Evolutionary conservation across 192 early-diverging fungal species (phyloP).

Genomic region (Umbelopsis sp.): DNA sequence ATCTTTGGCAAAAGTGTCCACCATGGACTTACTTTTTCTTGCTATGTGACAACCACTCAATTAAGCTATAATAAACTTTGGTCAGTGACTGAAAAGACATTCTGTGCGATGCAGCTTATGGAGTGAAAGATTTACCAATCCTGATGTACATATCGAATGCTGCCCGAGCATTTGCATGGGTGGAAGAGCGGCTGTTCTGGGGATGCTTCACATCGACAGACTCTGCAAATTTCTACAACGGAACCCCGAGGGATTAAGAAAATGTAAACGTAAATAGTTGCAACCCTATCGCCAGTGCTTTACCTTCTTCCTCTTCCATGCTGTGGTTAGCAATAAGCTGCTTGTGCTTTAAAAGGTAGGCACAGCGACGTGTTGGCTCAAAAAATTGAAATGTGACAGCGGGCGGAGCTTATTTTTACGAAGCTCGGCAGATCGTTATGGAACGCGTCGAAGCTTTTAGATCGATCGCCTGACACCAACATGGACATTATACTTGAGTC

Average conservation of each 20-base stretch:
- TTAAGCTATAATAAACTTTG: conserved; percentile 49
- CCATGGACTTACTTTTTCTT: conserved; percentile 62
- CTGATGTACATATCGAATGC: conserved; percentile 94
- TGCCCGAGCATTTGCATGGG: conserved; percentile 97
- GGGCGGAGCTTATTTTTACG: background rate
- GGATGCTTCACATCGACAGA: conserved; percentile 79
- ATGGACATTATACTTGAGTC: conserved; percentile 5
- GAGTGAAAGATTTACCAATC: conserved; percentile 60
- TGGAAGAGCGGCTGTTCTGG: conserved; percentile 84
- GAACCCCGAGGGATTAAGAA: background rate
- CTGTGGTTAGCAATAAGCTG: conserved; percentile 3
- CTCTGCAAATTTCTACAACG: conserved; percentile 73
- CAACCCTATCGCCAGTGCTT: background rate
- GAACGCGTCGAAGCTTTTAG: too few species aligned
- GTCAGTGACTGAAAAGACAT: background rate
- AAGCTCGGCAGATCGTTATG: too few species aligned
- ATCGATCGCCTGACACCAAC: background rate
- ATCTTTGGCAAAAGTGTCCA: background rate
- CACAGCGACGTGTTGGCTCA: background rate
- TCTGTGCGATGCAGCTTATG: background rate
- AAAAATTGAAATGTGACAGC: conserved; percentile 19
- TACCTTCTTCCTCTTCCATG: conserved; percentile 23
- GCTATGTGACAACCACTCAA: conserved; percentile 84
- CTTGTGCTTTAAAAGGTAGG: background rate
- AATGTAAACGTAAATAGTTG: background rate